Evolutionary conservation across 2,329 filamentous ascomycete genomes (phyloP), one percentile per base, ranked within the genome.

Genomic region (Akanthomyces muscarius): DNA sequence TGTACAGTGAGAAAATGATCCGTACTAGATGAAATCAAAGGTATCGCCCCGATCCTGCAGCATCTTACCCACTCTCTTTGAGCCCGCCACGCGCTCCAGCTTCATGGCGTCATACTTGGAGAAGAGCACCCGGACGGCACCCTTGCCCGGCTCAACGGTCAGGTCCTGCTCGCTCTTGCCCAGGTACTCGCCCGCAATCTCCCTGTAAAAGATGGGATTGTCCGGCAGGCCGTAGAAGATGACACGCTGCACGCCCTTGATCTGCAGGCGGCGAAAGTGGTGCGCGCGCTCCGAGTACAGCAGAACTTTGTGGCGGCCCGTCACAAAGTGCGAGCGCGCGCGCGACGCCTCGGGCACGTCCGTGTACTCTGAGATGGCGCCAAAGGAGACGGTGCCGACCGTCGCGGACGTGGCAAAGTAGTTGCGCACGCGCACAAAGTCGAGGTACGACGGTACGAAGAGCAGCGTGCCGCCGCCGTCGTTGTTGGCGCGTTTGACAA

Each of bases 221-320:
- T 98, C 94, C 0, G 95, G 95, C 38, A 97, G 75, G 1, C 88
- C 90, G 73, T 98, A 98, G 81, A 97, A 89, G 58, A 97, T 83
- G n/a, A 98, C 85, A 47, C 88, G 83, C 74, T 88, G 88, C 16
- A 95, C 92, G 25, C 95, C 95, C 42, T 86, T 84, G 61, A 99
- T 82, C 68, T 86, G 84, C 72, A 95, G 92, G n/a, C 95, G 84
- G 56, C 92, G 87, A 81, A 98, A 98, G 76, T 99, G 95, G 76
- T 99, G 95, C n/a, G 93, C 91, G 64, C 95, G 88, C 74, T 96
- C 94, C 2, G 93, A 96, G 77, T 98, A 99, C 18, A 99, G 80
- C 45, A 99, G 77, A 21, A 98, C 83, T 23, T 86, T 86, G 72
- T 97, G 90, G 18, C 92, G 83, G 5, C 93, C 95, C 45, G 81